Evolutionary conservation across 1,284 basidiomycete genomes (phyloP), one percentile per base, ranked within the genome.

Genomic region (Leccinum pachyderme): DNA sequence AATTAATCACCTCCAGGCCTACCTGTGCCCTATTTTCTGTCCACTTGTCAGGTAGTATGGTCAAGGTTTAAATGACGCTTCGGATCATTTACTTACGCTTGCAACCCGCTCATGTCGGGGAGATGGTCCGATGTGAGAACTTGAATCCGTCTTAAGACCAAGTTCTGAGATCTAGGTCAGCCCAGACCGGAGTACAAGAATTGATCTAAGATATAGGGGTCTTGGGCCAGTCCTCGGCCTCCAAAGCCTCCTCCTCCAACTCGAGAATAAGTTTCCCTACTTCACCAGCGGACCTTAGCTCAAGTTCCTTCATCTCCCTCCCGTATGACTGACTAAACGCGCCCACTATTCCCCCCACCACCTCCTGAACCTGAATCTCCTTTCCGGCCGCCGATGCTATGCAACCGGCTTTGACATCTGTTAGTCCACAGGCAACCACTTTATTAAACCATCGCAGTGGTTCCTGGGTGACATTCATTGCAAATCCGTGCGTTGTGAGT

Each of bases 401-500:
- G 52, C 80, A 83, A 3, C 81, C 89, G 4, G 95, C 92, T 53
- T 78, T 82, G 44, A 98, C 92, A 57, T 91, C 90, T n/a, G 79
- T 81, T 51, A 98, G 78, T 1, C 97, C 97, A 71, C 97, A 99
- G 0, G 97, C 96, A 1, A 96, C 85, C 43, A 99, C 84, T 56
- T 83, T 77, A 63, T 89, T 79, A 69, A 99, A 98, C 90, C 96
- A 98, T 13, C 74, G 65, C 15, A 84, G 69, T 2, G 92, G 93
- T 60, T 95, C 86, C 15, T 75, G 72, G 1, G 93, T 93, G 56
- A 98, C 77, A 71, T 99, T 99, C 69, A 98, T 77, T 2, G 95
- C 86, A 72, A 99, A 98, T 0, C 97, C 97, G 70, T 99, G 97
- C 22, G 87, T 91, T 32, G 95, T 95, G 56, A 99, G 81, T 33